phyloP scores from a whole-genome alignment of 2,329 filamentous ascomycete species.

The Seiridium unicorne region DNA sequence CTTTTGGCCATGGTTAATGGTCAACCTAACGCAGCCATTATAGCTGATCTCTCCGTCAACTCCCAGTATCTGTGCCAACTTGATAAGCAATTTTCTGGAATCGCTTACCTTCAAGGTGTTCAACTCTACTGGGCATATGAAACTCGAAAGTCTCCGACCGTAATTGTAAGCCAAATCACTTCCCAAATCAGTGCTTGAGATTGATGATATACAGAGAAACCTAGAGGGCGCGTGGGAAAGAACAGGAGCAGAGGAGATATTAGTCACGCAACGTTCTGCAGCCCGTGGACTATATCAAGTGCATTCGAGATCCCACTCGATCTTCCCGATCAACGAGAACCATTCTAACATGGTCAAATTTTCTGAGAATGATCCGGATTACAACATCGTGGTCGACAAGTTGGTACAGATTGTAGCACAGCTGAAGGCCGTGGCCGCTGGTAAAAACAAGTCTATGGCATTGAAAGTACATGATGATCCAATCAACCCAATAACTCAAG shows the following conservation, averaged over 20 bases:
- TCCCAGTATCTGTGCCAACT: constrained; percentile 13
- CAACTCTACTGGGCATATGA: constrained; percentile 21
- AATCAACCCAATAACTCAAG: neutral
- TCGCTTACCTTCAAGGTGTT: constrained; percentile 6
- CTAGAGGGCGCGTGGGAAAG: constrained; percentile 12
- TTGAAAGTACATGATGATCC: neutral
- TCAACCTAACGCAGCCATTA: constrained; percentile 14
- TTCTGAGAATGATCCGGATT: constrained; percentile 5
- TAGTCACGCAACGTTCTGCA: constrained; percentile 19
- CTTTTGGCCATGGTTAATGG: constrained; percentile 15
- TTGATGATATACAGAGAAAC: constrained; percentile 5
- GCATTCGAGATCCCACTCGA: neutral
- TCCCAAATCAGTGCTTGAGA: neutral
- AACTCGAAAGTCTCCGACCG: constrained; percentile 17
- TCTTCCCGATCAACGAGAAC: constrained; percentile 19
- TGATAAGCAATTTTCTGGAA: constrained; percentile 14
- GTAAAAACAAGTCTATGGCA: neutral
- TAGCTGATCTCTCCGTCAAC: constrained; percentile 11
- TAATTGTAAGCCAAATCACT: constrained; percentile 10
- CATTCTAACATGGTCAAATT: constrained; percentile 24
- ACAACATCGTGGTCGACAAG: constrained; percentile 5
- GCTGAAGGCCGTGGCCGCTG: neutral
- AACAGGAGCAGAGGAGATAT: constrained; percentile 12
- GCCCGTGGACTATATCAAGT: constrained; percentile 13
- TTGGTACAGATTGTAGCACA: neutral